These are phyloP conservation scores for Terana coerulea DNA, from an alignment of 768 basidiomycete genomes.

Conservation along the genomic window DNA sequence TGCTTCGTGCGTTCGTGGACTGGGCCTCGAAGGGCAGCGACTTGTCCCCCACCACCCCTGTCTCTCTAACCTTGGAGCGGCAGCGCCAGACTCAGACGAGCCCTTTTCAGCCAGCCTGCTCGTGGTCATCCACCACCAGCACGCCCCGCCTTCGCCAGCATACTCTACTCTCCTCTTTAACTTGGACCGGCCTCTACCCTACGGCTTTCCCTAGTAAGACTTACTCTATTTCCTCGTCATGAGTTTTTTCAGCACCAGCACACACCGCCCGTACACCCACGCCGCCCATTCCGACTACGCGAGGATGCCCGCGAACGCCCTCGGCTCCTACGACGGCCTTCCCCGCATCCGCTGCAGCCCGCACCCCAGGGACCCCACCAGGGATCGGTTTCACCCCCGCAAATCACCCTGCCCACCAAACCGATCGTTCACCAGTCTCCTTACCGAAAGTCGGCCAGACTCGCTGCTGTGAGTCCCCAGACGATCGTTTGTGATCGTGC, in stretches of 20 bases:
- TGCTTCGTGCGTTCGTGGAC: constrained; percentile 5
- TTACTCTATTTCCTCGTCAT: constrained; percentile 21
- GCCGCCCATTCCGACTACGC: constrained; percentile 24
- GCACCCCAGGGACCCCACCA: constrained; percentile 28
- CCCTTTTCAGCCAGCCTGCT: constrained; percentile 9
- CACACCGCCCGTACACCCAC: constrained; percentile 27
- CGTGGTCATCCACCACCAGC: constrained; percentile 12
- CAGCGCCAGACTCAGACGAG: constrained; percentile 12
- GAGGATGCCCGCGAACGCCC: constrained; percentile 21
- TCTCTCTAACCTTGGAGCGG: constrained; percentile 13
- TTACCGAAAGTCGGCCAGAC: constrained; percentile 65
- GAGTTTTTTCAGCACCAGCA: constrained; percentile 30
- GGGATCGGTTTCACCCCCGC: constrained; percentile 14
- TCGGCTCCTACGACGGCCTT: constrained; percentile 32
- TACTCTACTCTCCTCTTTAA: constrained; percentile 17
- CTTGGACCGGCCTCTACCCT: constrained; percentile 7
- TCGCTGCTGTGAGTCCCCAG: constrained; percentile 65
- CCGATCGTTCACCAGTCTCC: constrained; percentile 33
- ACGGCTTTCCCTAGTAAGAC: constrained; percentile 16
- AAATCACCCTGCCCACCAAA: constrained; percentile 15
- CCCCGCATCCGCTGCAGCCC: constrained; percentile 28
- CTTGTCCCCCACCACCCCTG: constrained; percentile 12
- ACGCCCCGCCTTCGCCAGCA: constrained; percentile 7
- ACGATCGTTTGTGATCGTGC: constrained; percentile 38
- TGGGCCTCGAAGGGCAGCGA: constrained; percentile 9